phyloP scores from a whole-genome alignment of 2,329 filamentous ascomycete genomes.

The Coniochaeta sp. region DNA sequence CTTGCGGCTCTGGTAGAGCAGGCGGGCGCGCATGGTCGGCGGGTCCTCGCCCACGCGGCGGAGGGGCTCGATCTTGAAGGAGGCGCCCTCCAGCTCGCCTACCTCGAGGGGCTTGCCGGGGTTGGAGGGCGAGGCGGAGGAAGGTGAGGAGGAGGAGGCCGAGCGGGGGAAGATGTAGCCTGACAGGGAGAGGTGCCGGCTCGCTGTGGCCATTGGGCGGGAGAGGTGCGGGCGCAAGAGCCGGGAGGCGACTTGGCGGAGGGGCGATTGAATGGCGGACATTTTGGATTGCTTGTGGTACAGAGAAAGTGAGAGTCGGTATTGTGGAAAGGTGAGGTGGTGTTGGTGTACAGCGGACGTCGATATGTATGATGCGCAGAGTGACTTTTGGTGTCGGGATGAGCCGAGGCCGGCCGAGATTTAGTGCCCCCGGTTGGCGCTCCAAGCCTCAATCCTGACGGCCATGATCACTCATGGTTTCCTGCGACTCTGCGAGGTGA shows the following conservation, averaged over 20 bases:
- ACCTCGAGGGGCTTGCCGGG: slow-evolving; percentile 46
- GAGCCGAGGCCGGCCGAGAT: slow-evolving; percentile 5
- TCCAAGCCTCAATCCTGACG: too few species aligned
- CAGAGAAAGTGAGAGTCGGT: neutral
- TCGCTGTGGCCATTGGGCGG: slow-evolving; percentile 11
- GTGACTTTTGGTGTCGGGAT: neutral
- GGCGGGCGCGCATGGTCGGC: slow-evolving; percentile 78
- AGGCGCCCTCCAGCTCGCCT: slow-evolving; percentile 79
- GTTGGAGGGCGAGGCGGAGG: slow-evolving; percentile 15
- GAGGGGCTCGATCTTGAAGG: slow-evolving; percentile 86
- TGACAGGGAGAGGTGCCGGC: slow-evolving; percentile 5
- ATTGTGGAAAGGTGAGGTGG: neutral
- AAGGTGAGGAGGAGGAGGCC: slow-evolving; percentile 1
- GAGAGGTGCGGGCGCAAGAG: slow-evolving; percentile 9
- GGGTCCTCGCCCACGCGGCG: slow-evolving; percentile 75
- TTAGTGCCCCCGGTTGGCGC: slow-evolving; percentile 4
- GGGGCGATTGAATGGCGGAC: slow-evolving; percentile 11
- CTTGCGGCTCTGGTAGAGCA: slow-evolving; percentile 89
- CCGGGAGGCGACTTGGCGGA: slow-evolving; percentile 13
- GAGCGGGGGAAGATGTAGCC: slow-evolving; percentile 6
- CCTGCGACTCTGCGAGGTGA: too few species aligned
- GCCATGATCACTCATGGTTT: too few species aligned
- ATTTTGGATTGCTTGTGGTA: slow-evolving; percentile 3
- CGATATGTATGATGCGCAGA: neutral
- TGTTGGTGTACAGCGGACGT: neutral